Conservation (phyloP, 192 early-diverging fungal genomes). For the Chytriomyces sp. region DNA sequence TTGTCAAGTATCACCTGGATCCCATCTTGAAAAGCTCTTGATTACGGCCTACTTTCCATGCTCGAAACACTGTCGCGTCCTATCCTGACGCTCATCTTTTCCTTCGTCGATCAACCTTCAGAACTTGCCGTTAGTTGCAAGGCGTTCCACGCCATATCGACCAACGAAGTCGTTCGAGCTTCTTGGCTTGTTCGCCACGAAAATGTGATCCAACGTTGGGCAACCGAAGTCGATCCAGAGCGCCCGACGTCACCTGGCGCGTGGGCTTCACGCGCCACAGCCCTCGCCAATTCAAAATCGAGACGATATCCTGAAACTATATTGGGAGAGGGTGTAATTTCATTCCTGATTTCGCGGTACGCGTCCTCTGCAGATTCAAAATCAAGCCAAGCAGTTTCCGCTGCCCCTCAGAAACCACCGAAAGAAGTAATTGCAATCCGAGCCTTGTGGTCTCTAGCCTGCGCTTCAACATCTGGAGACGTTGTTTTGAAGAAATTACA, state of each 20-base stretch:
- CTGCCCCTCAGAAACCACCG: neutral
- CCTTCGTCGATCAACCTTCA: neutral
- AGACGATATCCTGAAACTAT: neutral
- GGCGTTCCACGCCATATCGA: neutral
- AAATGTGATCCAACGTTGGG: too few species aligned
- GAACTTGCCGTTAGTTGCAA: neutral
- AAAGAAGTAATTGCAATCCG: neutral
- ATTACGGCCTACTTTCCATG: too few species aligned
- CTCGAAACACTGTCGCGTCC: neutral
- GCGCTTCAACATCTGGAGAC: too few species aligned
- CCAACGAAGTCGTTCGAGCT: neutral
- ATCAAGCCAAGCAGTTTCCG: neutral
- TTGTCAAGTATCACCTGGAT: too few species aligned
- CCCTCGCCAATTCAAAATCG: neutral
- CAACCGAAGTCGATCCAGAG: too few species aligned
- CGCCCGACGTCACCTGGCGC: neutral
- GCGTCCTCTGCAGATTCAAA: neutral
- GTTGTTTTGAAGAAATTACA: too few species aligned
- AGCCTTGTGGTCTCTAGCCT: neutral
- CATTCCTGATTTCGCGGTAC: too few species aligned
- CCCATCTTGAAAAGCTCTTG: too few species aligned
- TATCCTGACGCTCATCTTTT: neutral
- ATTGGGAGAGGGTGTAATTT: neutral
- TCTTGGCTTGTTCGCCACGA: too few species aligned
- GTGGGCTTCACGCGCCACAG: neutral